A percentile compares a stretch with the other conserved stretches of the same genome.
These are phyloP conservation scores for Monosporozyma unispora DNA, from an alignment of 805 yeast species.

Conservation along the genomic window DNA sequence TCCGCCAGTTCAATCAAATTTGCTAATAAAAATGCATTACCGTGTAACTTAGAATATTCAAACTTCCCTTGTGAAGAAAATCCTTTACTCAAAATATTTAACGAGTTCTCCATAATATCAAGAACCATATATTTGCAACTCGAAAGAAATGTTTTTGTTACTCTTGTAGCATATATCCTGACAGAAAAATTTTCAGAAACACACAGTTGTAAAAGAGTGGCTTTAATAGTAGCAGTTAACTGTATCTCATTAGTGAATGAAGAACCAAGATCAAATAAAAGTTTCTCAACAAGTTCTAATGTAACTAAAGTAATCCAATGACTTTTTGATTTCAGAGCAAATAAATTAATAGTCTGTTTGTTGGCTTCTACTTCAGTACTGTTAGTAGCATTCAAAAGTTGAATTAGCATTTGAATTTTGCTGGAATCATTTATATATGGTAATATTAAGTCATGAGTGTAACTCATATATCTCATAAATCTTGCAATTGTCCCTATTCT, in stretches of 20 bases:
- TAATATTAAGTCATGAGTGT: conserved; percentile 17
- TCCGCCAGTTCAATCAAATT: conserved; percentile 30
- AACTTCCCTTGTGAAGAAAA: conserved; percentile 22
- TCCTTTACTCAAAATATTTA: conserved; percentile 30
- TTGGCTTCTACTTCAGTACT: neutral
- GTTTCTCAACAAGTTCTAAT: conserved; percentile 15
- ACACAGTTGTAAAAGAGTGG: conserved; percentile 31
- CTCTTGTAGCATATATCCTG: conserved; percentile 35
- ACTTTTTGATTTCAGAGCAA: conserved; percentile 2
- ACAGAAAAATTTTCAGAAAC: conserved; percentile 33
- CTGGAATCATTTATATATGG: conserved; percentile 30
- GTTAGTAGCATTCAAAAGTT: conserved; percentile 3
- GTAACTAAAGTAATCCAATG: conserved; percentile 20
- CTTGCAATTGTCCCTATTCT: conserved; percentile 17
- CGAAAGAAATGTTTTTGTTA: conserved; percentile 27
- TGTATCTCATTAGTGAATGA: conserved; percentile 23
- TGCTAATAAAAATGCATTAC: conserved; percentile 33
- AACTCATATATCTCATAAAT: conserved; percentile 17
- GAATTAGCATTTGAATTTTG: conserved; percentile 26
- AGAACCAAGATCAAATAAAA: conserved; percentile 22
- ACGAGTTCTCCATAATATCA: conserved; percentile 30
- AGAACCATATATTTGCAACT: conserved; percentile 32
- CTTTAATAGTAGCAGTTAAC: conserved; percentile 26
- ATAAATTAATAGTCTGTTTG: neutral
- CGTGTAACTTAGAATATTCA: conserved; percentile 31